phyloP scores from a whole-genome alignment of 345 rosid species.

The Camelina sativa region DNA sequence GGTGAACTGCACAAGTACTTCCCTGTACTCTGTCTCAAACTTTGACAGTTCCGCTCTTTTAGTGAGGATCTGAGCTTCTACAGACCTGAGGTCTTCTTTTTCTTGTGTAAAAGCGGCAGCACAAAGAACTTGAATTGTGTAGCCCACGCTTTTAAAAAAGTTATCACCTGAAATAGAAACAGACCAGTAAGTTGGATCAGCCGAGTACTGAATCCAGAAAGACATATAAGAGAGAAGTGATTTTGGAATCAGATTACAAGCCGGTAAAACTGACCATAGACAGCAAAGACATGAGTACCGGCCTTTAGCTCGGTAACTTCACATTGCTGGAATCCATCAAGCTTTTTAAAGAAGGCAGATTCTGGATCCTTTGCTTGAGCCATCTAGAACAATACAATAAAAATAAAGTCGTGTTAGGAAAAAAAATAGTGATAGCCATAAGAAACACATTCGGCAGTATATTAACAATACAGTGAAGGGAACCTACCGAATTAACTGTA shows the following conservation, averaged over 20 bases:
- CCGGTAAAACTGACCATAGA: conserved; percentile 71
- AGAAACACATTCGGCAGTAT: conserved; percentile 16
- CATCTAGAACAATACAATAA: conserved; percentile 49
- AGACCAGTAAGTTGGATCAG: conserved; percentile 27
- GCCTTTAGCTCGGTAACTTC: conserved; percentile 90
- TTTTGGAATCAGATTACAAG: conserved; percentile 26
- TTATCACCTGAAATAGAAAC: conserved; percentile 73
- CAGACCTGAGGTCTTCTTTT: conserved; percentile 80
- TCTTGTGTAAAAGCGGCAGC: conserved; percentile 76
- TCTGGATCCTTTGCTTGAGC: conserved; percentile 93
- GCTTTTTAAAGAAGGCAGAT: conserved; percentile 84
- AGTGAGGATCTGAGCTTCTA: conserved; percentile 83
- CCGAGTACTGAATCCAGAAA: conserved; percentile 8
- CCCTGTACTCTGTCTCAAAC: conserved; percentile 94
- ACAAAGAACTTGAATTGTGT: conserved; percentile 87
- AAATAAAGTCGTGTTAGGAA: conserved; percentile 3
- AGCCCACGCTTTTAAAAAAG: conserved; percentile 87
- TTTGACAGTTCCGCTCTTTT: conserved; percentile 84
- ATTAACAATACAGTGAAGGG: conserved; percentile 16
- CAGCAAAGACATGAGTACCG: conserved; percentile 88
- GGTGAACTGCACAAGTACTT: conserved; percentile 87
- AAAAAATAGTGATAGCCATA: conserved; percentile 8
- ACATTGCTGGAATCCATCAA: conserved; percentile 97
- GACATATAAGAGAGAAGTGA: not conserved
- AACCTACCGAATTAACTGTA: conserved; percentile 71